Conservation (phyloP, 306 rosid genomes). For the Prunus fruticosa region DNA sequence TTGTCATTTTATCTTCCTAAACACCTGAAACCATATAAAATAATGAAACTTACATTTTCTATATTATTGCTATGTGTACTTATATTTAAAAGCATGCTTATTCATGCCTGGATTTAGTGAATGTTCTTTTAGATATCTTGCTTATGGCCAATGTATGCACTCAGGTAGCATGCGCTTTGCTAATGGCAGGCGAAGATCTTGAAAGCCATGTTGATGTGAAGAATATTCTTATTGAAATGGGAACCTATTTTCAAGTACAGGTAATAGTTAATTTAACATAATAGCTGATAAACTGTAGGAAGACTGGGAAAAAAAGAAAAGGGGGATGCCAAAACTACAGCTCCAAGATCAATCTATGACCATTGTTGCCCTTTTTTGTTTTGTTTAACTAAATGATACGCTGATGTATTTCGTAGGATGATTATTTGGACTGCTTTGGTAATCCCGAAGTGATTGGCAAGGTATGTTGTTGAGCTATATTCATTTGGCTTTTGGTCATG, state of each 20-base stretch:
- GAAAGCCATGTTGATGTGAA: constrained; percentile 38
- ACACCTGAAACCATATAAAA: neutral
- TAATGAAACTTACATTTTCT: neutral
- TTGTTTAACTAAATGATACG: neutral
- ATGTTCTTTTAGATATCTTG: neutral
- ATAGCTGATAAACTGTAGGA: neutral
- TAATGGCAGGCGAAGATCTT: constrained; percentile 44
- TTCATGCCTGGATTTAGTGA: neutral
- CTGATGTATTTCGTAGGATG: constrained; percentile 58
- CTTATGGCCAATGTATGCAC: constrained; percentile 2
- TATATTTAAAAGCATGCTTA: neutral
- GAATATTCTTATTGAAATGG: constrained; percentile 47
- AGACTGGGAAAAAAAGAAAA: neutral
- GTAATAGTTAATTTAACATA: constrained; percentile 16
- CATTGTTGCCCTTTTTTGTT: neutral
- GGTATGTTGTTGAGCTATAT: constrained; percentile 37
- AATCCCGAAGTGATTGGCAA: constrained; percentile 80
- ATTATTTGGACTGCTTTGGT: constrained; percentile 90
- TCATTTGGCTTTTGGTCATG: constrained; percentile 1
- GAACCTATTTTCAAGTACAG: constrained; percentile 56
- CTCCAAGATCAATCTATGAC: neutral
- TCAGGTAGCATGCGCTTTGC: constrained; percentile 53
- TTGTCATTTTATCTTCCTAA: neutral
- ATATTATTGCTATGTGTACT: neutral
- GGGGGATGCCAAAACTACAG: neutral